Evolutionary conservation across 108 stramenopile species (phyloP).

Genomic region (Cylindrotheca fusiformis): DNA sequence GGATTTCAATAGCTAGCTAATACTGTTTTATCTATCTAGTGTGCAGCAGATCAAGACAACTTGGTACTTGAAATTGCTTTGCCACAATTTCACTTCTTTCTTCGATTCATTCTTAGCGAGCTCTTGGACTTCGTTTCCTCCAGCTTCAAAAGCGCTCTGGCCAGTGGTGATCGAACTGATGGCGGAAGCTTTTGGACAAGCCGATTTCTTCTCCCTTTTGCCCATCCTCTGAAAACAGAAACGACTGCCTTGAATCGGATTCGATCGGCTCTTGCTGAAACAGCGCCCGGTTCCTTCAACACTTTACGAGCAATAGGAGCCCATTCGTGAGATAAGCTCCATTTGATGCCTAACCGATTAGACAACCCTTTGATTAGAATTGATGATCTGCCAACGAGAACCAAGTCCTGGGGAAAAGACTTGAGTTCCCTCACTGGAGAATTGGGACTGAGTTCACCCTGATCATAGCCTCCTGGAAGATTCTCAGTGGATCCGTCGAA

Average conservation of each 20-base stretch:
- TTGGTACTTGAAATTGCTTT: too few species aligned
- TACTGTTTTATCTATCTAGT: too few species aligned
- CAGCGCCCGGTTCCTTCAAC: slow-evolving; percentile 23
- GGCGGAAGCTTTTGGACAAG: slow-evolving; percentile 54
- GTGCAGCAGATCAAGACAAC: too few species aligned
- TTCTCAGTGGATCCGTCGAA: slow-evolving; percentile 78
- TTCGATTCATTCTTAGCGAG: too few species aligned
- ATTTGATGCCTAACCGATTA: slow-evolving; percentile 77
- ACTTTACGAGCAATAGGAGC: slow-evolving; percentile 70
- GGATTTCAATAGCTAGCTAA: too few species aligned
- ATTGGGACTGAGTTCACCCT: slow-evolving; percentile 81
- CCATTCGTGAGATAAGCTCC: slow-evolving; percentile 85
- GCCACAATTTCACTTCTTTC: too few species aligned
- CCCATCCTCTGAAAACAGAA: slow-evolving; percentile 54
- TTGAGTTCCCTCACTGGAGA: slow-evolving; percentile 90
- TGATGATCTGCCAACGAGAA: slow-evolving; percentile 87
- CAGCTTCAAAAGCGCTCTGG: slow-evolving; percentile 43
- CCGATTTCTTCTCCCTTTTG: slow-evolving; percentile 51
- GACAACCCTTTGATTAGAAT: slow-evolving; percentile 94
- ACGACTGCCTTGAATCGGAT: slow-evolving; percentile 67
- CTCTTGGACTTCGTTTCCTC: slow-evolving; percentile 44
- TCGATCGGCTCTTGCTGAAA: slow-evolving; percentile 10
- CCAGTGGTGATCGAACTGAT: slow-evolving; percentile 55
- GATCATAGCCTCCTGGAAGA: slow-evolving; percentile 85
- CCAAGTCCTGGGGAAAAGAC: slow-evolving; percentile 92